A percentile compares a stretch with the other conserved stretches of the same genome.
Evolutionary conservation across 2,329 filamentous ascomycete species (phyloP).

Genomic region (Cadophora malorum): DNA sequence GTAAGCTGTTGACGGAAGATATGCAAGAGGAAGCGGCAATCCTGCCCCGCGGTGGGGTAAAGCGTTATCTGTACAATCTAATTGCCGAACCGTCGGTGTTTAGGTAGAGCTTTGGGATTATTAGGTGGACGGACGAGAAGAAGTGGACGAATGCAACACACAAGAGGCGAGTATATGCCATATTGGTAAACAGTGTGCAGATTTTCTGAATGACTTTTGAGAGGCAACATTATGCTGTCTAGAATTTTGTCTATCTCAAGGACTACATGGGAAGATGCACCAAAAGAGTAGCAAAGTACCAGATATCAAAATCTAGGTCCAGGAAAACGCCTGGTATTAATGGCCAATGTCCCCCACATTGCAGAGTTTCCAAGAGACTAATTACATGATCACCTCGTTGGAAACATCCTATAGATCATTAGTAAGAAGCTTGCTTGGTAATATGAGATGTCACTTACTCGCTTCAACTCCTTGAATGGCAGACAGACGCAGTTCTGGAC

Average conservation of each 20-base stretch:
- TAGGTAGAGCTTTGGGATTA: not conserved
- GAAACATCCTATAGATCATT: constrained; percentile 71
- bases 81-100: constrained; percentile 5
- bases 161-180: not conserved
- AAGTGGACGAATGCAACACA: too few species aligned
- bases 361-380: not conserved
- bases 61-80: constrained; percentile 1
- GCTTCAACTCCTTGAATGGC: constrained; percentile 97
- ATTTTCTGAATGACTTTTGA: not conserved
- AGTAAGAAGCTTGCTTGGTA: constrained; percentile 35
- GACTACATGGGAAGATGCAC: constrained; percentile 14
- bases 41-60: constrained; percentile 20
- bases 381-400: constrained; percentile 91
- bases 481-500: constrained; percentile 98
- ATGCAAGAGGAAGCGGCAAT: not conserved
- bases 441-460: constrained; percentile 62
- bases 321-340: constrained; percentile 23
- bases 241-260: constrained; percentile 20
- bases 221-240: not conserved
- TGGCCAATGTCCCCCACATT: not conserved
- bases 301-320: constrained; percentile 14
- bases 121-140: not conserved
- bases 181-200: not conserved
- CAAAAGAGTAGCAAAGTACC: constrained; percentile 9
- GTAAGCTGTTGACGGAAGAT: not conserved